Evolutionary conservation across 2,329 filamentous ascomycete species (phyloP), one percentile per base, ranked within the genome.

Genomic region (Fusarium ramigenum): DNA sequence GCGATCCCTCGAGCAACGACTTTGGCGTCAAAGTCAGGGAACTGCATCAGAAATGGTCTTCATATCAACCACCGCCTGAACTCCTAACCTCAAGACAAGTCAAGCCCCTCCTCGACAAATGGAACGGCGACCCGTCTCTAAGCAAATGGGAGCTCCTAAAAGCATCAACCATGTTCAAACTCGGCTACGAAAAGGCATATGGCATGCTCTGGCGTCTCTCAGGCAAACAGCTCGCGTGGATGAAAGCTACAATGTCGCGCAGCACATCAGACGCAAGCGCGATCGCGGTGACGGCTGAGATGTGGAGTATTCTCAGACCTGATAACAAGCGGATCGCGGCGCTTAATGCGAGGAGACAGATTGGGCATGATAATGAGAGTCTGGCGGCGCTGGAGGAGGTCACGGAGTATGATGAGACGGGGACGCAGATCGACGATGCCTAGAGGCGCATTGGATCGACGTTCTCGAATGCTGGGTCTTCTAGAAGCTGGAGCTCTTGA

Each of bases 141-240:
- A 84, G 82, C 32, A 77, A 72, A 7, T 90, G 87, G 87, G 81
- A 83, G 7, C 77, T 87, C 6, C 78, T 89, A 21, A 87, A 87
- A 64, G 88, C 88, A 1, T 88, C 87, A 3, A 80, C 80, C 7
- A 78, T 83, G 7, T 89, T 87, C 75, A 83, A 83, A 46, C 44
- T 80, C n/a, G 82, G 79, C 40, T 80, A 83, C 70, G 57, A 66
- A 0, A 64, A 8, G 0, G 66, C 57, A 1, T 63, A 78, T 1
- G 73, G 46, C 1, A 85, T 89, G 59, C 75, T 82, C 2, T 90
- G 87, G 86, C 78, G 78, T 16, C 82, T 89, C 67, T 84, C 84
- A 0, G 87, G 87, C 0, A 80, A 78, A 3, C 87, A 89, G 75
- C 80, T 89, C 5, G 84, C 82, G 12, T 78, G 78, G 39, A 81